A percentile compares a stretch with the other conserved stretches of the same genome.
Evolutionary conservation across 108 stramenopile species (phyloP).

Genomic region (Epipyxis sp.): DNA sequence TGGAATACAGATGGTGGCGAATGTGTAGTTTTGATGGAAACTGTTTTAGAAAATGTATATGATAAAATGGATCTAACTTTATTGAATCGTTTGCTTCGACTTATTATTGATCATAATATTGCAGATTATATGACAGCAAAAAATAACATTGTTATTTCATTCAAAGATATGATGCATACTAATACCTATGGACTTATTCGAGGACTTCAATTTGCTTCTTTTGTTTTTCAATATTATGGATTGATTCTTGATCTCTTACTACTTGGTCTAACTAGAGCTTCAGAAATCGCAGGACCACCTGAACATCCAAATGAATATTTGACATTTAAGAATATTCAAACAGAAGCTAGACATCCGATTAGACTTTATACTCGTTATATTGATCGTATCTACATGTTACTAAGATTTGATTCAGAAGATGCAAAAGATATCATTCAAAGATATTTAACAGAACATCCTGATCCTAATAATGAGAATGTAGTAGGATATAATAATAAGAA

Average conservation of each 20-base stretch:
- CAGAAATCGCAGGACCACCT: constrained; percentile 93
- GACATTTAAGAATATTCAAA: constrained; percentile 86
- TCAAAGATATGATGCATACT: constrained; percentile 98
- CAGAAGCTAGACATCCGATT: constrained; percentile 85
- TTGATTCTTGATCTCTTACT: constrained; percentile 90
- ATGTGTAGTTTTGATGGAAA: constrained; percentile 91
- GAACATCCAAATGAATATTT: constrained; percentile 95
- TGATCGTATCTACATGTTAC: constrained; percentile 78
- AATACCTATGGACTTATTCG: constrained; percentile 95
- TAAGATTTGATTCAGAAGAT: constrained; percentile 90
- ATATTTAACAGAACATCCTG: constrained; percentile 96
- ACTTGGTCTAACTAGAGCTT: constrained; percentile 89
- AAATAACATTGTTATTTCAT: constrained; percentile 81
- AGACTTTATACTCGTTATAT: constrained; percentile 96
- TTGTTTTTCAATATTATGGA: constrained; percentile 94
- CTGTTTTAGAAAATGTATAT: constrained; percentile 93
- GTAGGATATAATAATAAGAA: constrained; percentile 99
- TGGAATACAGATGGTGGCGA: constrained; percentile 93
- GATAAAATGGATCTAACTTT: constrained; percentile 97
- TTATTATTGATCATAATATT: constrained; percentile 99
- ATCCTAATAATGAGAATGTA: constrained; percentile 99
- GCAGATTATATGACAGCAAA: constrained; percentile 99
- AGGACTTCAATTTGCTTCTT: constrained; percentile 90
- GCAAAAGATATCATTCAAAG: constrained; percentile 95
- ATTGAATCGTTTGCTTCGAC: constrained; percentile 87